phyloP scores from a whole-genome alignment of 148 eudicot genomes.

The Spergularia bocconei region DNA sequence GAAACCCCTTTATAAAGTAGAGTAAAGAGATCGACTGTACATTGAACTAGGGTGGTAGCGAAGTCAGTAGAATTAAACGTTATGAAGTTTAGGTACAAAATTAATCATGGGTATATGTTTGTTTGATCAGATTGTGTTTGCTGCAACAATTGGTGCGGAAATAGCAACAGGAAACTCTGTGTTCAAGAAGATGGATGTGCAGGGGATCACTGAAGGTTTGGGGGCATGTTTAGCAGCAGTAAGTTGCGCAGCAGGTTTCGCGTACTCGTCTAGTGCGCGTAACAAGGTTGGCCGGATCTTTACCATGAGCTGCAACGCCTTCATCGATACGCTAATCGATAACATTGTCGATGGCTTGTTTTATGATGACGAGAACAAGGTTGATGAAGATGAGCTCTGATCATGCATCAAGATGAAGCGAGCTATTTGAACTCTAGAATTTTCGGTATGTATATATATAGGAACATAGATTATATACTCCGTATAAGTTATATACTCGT shows the following conservation, averaged over 20 bases:
- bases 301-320: constrained; percentile 54
- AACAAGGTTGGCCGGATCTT: constrained; percentile 58
- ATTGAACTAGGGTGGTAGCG: no score
- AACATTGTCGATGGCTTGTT: constrained; percentile 81
- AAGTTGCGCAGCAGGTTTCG: constrained; percentile 61
- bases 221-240: constrained; percentile 57
- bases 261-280: constrained; percentile 65
- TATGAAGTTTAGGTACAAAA: no score
- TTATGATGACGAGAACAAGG: constrained; percentile 48
- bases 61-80: no score
- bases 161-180: constrained; percentile 69
- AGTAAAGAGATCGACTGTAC: no score
- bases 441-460: background rate
- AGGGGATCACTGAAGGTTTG: constrained; percentile 58
- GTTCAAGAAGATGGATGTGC: constrained; percentile 67
- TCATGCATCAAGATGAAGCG: no score
- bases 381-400: constrained; percentile 20
- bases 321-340: constrained; percentile 72
- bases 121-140: constrained; percentile 56
- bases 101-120: background rate
- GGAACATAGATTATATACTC: no score
- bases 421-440: no score
- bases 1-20: no score
- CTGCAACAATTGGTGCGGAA: constrained; percentile 60
- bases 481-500: no score